phyloP scores from a whole-genome alignment of 192 early-diverging fungal genomes.

The Coemansia sp. region DNA sequence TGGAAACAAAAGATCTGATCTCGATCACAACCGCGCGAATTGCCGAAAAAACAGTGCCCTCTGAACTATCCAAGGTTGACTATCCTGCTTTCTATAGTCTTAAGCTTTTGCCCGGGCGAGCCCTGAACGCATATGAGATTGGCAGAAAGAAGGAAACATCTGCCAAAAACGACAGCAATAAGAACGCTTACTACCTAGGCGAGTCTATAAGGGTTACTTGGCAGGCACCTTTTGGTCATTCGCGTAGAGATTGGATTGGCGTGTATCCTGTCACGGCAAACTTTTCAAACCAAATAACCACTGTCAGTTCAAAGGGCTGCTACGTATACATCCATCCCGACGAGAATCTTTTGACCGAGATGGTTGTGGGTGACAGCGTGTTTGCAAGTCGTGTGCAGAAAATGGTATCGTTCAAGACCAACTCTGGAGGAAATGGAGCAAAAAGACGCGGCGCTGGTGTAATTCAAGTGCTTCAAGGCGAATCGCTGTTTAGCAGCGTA shows the following conservation, averaged over 20 bases:
- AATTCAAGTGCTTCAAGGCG: constrained; percentile 43
- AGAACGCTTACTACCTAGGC: constrained; percentile 65
- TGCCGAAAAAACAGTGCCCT: constrained; percentile 40
- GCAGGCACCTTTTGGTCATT: constrained; percentile 73
- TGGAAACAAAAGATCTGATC: constrained; percentile 56
- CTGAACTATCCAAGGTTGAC: constrained; percentile 41
- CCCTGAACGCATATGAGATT: constrained; percentile 6
- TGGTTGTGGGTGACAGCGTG: constrained; percentile 55
- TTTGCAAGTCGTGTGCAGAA: constrained; percentile 33
- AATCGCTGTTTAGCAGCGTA: constrained; percentile 65
- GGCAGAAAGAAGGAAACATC: constrained; percentile 2
- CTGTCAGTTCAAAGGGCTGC: constrained; percentile 66
- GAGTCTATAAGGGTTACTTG: constrained; percentile 74
- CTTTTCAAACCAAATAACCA: constrained; percentile 74
- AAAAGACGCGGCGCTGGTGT: constrained; percentile 2
- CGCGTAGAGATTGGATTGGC: constrained; percentile 88
- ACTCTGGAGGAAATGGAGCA: constrained; percentile 4
- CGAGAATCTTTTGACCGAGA: constrained; percentile 58
- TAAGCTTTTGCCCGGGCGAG: constrained; percentile 31
- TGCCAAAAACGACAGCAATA: constrained; percentile 4
- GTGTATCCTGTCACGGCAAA: constrained; percentile 82
- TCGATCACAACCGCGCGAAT: constrained; percentile 50
- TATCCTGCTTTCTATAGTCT: constrained; percentile 25
- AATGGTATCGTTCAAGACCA: constrained; percentile 31
- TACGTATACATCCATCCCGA: constrained; percentile 68